Evolutionary conservation across 768 basidiomycete genomes (phyloP), one percentile per base, ranked within the genome.

Genomic region (Rossbeevera mucosa): DNA sequence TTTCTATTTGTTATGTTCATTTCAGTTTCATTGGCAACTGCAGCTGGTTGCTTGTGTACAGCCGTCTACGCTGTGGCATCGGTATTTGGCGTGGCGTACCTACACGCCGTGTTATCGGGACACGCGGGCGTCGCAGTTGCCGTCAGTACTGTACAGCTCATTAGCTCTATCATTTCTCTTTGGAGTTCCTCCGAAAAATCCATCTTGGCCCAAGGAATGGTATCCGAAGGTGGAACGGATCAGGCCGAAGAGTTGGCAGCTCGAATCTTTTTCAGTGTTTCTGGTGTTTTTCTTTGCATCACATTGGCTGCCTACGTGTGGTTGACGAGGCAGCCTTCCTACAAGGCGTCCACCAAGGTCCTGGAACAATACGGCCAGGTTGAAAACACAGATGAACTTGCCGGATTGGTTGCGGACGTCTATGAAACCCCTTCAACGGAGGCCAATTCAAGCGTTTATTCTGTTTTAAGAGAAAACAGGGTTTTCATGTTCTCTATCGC

Each of bases 111-210:
- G 65, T 80, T 94, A 76, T 82, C 90, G 2, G 92, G 91, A 12
- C 90, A 94, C 69, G 92, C 88, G 0, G 89, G 87, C 0, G 81
- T 93, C 3, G 93, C 85, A 0, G 88, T 94, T 11, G 83, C 81
- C 1, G 84, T 94, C 54, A 91, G 90, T 46, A 72, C 75, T 1
- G 83, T 91, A 0, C 91, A 94, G 61, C 77, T 92, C 7, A 56
- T 83, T 30, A 83, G 88, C 54, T 78, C 86, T 9, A 65, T 75
- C 0, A 71, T 79, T 3, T 85, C 86, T 9, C 71, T 88, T n/a
- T 75, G 74, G 73, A 72, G 73, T 9, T 70, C 72, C 28, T 60
- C 79, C 56, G 63, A 55, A 57, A 48, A 64, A 50, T 59, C 64
- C 2, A 36, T 46, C 30, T 31, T 58, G 14, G 16, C 62, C 63